Conservation (phyloP, 495 filamentous ascomycete species). For the Lasiosphaeris hirsuta region DNA sequence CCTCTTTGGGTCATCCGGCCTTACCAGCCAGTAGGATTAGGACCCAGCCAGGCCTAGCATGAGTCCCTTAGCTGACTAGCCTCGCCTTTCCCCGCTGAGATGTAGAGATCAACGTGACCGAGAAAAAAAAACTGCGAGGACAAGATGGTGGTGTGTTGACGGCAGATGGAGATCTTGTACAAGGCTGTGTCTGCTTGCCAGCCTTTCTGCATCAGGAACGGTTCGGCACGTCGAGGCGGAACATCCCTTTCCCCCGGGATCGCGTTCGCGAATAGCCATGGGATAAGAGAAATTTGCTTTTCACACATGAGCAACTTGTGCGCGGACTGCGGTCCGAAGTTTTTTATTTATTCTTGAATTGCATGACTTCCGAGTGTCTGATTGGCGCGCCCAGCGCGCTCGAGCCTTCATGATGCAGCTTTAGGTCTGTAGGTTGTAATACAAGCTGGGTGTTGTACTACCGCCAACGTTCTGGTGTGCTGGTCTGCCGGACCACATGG, state of each 20-base stretch:
- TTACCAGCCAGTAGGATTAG: not conserved
- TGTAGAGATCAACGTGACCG: too few species aligned
- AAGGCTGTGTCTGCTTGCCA: too few species aligned
- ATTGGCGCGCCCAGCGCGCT: not conserved
- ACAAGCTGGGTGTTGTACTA: not conserved
- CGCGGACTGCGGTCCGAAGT: not conserved
- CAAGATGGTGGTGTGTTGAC: too few species aligned
- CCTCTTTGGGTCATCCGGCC: not conserved
- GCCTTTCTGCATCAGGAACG: too few species aligned
- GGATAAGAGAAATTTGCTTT: not conserved
- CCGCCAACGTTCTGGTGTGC: slow-evolving; percentile 1
- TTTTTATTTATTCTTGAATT: not conserved
- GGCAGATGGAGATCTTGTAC: too few species aligned
- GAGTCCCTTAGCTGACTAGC: too few species aligned
- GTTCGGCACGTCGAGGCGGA: too few species aligned
- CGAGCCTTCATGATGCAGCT: slow-evolving; percentile 1
- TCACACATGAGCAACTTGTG: not conserved
- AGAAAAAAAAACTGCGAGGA: too few species aligned
- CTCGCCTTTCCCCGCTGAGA: too few species aligned
- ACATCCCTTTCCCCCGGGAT: too few species aligned
- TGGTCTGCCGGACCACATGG: not conserved
- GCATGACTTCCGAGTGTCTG: not conserved
- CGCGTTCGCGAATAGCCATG: not conserved
- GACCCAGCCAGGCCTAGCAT: too few species aligned
- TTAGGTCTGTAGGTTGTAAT: not conserved